A percentile compares a stretch with the other conserved stretches of the same genome.
These are phyloP conservation scores for Boletus eberwhitei DNA, from an alignment of 768 basidiomycete species.

Conservation along the genomic window DNA sequence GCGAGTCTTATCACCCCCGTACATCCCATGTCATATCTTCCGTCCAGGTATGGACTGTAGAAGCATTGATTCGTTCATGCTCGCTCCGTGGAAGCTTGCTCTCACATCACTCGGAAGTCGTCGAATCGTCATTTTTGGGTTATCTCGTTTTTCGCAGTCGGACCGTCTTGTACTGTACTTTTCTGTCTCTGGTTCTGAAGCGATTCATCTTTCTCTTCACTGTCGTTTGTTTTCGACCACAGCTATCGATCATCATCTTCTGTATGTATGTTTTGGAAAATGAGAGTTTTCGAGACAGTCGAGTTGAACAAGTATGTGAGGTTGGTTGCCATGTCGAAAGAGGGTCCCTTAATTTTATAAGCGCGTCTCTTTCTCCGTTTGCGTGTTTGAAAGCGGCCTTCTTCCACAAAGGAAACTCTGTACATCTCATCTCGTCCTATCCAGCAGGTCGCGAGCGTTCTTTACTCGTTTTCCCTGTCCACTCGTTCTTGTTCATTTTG, in stretches of 20 bases:
- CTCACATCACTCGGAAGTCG: conserved; percentile 27
- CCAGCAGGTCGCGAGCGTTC: conserved; percentile 19
- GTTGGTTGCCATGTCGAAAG: conserved; percentile 27
- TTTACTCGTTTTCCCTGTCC: conserved; percentile 22
- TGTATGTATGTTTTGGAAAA: conserved; percentile 35
- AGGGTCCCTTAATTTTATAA: conserved; percentile 20
- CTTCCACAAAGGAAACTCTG: conserved; percentile 15
- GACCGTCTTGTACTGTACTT: conserved; percentile 37
- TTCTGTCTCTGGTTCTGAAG: conserved; percentile 18
- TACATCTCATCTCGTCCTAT: conserved; percentile 13
- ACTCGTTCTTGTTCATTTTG: conserved; percentile 25
- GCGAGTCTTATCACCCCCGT: conserved; percentile 21
- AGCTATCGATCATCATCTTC: conserved; percentile 25
- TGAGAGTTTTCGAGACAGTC: conserved; percentile 10
- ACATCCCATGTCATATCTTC: conserved; percentile 20
- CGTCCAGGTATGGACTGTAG: conserved; percentile 30
- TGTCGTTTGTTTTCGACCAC: conserved; percentile 15
- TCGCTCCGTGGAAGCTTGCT: conserved; percentile 29
- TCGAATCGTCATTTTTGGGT: conserved; percentile 33
- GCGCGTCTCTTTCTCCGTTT: conserved; percentile 11
- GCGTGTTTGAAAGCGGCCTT: conserved; percentile 14
- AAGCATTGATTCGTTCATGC: conserved; percentile 25
- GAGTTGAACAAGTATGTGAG: not conserved
- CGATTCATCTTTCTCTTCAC: conserved; percentile 7
- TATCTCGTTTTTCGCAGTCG: conserved; percentile 31